Evolutionary conservation across 768 basidiomycete species (phyloP), one percentile per base, ranked within the genome.

Genomic region (Boletellus ananiceps): DNA sequence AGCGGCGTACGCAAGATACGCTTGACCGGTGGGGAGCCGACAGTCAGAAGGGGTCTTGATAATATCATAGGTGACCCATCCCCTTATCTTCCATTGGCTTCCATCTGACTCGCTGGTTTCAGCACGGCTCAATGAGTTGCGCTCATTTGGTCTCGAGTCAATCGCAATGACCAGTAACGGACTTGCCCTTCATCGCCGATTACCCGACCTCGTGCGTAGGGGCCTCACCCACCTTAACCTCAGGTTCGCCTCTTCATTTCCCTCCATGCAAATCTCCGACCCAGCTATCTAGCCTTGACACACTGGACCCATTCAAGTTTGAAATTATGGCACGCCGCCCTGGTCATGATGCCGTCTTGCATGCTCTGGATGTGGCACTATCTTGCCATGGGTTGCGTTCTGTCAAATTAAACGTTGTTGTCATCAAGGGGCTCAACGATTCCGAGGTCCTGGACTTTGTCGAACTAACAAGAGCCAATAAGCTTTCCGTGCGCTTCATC

Each of bases 101-200:
- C 44, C 32, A 36, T 51, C 39, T 56, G 36, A 61, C 52, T 25
- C 34, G 19, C 19, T 19, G 35, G 48, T 29, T 19, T 35, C 47
- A 91, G 88, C 69, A 18, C 75, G 76, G 15, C 69, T 92, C n/a
- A 76, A 83, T 46, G 69, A 69, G 21, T 71, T 93, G n/a, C 78
- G 79, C 18, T 47, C 68, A 13, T 61, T 76, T 56, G 86, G 88
- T 7, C 75, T 92, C 13, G 63, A 78, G 47, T 83, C 88, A 8
- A 86, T 94, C 50, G 91, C 79, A 13, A 90, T 93, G 84, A 93
- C 90, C 5, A 85, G 78, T 54, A 94, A 93, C 63, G 90, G 91
- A 5, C 71, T 93, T 48, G 76, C 81, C 8, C 73, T 94, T 12
- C 82, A 84, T 61, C 79, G 90, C 8, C 81, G 80, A 47, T 72